Conservation (phyloP, 2,329 filamentous ascomycete species). For the Dactylellina cionopaga region DNA sequence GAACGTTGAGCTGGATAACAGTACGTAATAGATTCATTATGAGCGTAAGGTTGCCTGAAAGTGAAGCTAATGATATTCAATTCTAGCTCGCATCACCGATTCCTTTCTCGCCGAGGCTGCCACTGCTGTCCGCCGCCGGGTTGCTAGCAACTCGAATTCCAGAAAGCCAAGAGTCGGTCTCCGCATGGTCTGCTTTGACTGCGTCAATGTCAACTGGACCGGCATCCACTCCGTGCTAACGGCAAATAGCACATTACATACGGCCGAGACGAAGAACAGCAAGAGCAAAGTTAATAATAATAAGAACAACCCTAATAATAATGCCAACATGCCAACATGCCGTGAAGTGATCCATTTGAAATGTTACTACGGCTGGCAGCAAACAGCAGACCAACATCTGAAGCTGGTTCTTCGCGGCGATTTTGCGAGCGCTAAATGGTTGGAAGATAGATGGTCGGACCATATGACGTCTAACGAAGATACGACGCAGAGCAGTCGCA, state of each 20-base stretch:
- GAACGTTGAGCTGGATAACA: conserved; percentile 90
- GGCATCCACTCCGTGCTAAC: conserved; percentile 87
- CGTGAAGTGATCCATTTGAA: conserved; percentile 87
- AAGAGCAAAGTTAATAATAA: conserved; percentile 59
- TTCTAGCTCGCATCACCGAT: conserved; percentile 76
- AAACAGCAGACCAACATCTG: conserved; percentile 91
- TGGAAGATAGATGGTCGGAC: conserved; percentile 91
- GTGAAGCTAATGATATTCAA: neutral
- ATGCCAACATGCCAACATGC: conserved; percentile 66
- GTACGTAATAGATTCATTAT: conserved; percentile 24
- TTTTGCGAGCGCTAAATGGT: conserved; percentile 68
- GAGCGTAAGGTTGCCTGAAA: neutral
- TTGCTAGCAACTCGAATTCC: conserved; percentile 55
- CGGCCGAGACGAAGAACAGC: conserved; percentile 62
- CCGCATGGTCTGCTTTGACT: conserved; percentile 86
- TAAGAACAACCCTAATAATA: conserved; percentile 56
- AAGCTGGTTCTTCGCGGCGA: conserved; percentile 84
- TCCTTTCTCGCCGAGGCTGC: conserved; percentile 86
- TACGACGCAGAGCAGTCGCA: conserved; percentile 71
- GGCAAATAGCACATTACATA: conserved; percentile 80
- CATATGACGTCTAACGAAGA: conserved; percentile 95
- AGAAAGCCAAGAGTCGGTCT: conserved; percentile 69
- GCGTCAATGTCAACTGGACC: conserved; percentile 89
- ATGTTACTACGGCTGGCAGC: conserved; percentile 95
- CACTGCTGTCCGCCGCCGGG: conserved; percentile 73